These are phyloP conservation scores for Cyberlindnera mrakii DNA, from an alignment of 805 yeast genomes.

Conservation along the genomic window DNA sequence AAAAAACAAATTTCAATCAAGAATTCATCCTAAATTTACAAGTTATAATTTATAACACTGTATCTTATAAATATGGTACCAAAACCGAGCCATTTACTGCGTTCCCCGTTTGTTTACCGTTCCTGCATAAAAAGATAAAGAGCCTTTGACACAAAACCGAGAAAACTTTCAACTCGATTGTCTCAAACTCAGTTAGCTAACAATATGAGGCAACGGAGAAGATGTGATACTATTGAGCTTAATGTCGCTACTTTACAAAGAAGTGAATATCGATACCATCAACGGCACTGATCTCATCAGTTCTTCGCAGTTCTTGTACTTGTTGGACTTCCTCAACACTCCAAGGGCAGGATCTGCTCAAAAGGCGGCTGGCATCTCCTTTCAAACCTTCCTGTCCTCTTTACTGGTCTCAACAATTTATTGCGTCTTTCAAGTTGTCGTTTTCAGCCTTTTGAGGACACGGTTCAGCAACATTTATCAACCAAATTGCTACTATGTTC, in stretches of 20 bases:
- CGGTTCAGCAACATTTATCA: slow-evolving; percentile 43
- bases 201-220: too few species aligned
- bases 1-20: too few species aligned
- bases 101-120: too few species aligned
- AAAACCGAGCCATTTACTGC: too few species aligned
- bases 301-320: slow-evolving; percentile 17
- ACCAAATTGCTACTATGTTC: slow-evolving; percentile 41
- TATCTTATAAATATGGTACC: too few species aligned
- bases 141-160: too few species aligned
- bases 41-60: too few species aligned
- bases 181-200: too few species aligned
- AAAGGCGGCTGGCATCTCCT: slow-evolving; percentile 48
- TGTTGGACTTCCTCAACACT: slow-evolving; percentile 39
- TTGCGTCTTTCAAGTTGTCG: slow-evolving; percentile 45
- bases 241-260: neutral
- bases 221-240: too few species aligned
- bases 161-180: too few species aligned
- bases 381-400: slow-evolving; percentile 50
- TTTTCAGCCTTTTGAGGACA: slow-evolving; percentile 33
- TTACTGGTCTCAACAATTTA: slow-evolving; percentile 46
- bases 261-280: neutral
- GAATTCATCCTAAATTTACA: too few species aligned
- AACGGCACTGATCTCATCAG: slow-evolving; percentile 13
- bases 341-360: slow-evolving; percentile 58
- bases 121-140: too few species aligned